These are phyloP conservation scores for Thelonectria olida DNA, from an alignment of 2,329 filamentous ascomycete species.

Conservation along the genomic window DNA sequence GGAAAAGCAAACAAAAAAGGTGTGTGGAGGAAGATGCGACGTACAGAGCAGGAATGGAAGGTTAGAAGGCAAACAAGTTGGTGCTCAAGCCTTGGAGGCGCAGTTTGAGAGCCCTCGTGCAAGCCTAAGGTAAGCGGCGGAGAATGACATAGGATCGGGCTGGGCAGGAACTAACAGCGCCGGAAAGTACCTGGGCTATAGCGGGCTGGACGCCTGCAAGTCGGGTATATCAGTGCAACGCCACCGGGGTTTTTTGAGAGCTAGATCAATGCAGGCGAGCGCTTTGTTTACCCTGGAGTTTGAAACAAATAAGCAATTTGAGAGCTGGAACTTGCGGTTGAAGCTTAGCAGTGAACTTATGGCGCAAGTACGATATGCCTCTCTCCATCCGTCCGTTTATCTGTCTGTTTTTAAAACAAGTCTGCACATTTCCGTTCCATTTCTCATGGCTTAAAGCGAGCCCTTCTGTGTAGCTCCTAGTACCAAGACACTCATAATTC, in stretches of 20 bases:
- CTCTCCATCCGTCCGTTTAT: neutral
- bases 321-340: neutral
- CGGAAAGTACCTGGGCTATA: constrained; percentile 14
- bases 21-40: constrained; percentile 32
- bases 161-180: neutral
- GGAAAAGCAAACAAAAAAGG: constrained; percentile 25
- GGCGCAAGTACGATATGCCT: too few relatives aligned
- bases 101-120: constrained; percentile 33
- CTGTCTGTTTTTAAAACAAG: neutral
- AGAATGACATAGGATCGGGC: constrained; percentile 35
- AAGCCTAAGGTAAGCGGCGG: too few relatives aligned
- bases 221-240: constrained; percentile 6
- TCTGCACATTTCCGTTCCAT: too few relatives aligned
- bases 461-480: too few relatives aligned
- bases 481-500: constrained; percentile 21
- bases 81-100: constrained; percentile 34
- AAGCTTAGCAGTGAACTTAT: too few relatives aligned
- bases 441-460: too few relatives aligned
- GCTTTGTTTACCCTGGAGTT: neutral
- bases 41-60: constrained; percentile 18
- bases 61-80: constrained; percentile 29
- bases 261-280: neutral
- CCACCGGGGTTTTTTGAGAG: neutral
- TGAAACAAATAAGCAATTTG: neutral
- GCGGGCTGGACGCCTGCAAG: constrained; percentile 1